Evolutionary conservation across 768 basidiomycete species (phyloP).

Genomic region (Termitomyces sp.): DNA sequence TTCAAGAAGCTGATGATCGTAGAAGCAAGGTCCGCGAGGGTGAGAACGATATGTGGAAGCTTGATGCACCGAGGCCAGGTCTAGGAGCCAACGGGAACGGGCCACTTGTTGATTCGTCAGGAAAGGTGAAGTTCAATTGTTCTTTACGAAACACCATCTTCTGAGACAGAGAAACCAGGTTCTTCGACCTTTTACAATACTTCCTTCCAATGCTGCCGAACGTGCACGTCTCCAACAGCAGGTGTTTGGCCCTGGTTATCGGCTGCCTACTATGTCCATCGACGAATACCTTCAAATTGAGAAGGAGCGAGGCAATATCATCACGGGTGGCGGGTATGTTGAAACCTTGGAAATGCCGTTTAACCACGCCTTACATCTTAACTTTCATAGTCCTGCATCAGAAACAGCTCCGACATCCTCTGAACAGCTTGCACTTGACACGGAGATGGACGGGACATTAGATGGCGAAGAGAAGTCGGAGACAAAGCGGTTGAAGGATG

Average conservation of each 20-base stretch:
- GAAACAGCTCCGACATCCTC: constrained; percentile 65
- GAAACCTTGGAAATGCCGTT: not conserved
- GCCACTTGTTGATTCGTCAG: constrained; percentile 67
- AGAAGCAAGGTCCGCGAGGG: constrained; percentile 34
- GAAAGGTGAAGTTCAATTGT: constrained; percentile 52
- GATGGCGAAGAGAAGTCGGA: constrained; percentile 69
- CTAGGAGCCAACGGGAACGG: constrained; percentile 50
- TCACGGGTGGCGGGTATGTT: constrained; percentile 82
- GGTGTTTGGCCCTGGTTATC: constrained; percentile 82
- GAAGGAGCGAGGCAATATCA: constrained; percentile 76
- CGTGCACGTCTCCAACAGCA: constrained; percentile 70
- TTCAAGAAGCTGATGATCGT: constrained; percentile 29
- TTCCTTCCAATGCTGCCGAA: constrained; percentile 67
- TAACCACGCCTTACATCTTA: constrained; percentile 7
- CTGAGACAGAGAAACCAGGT: constrained; percentile 44
- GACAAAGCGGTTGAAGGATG: constrained; percentile 78
- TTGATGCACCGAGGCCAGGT: constrained; percentile 53
- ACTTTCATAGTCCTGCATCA: constrained; percentile 53
- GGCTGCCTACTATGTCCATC: constrained; percentile 91
- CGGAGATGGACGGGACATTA: constrained; percentile 80
- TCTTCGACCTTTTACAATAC: constrained; percentile 87
- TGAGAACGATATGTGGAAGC: constrained; percentile 64
- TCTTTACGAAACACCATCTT: not conserved
- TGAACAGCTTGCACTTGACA: constrained; percentile 73
- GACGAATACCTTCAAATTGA: constrained; percentile 94